A percentile compares a stretch with the other conserved stretches of the same genome.
Conservation (phyloP, 83 land plant genomes). For the Diphasiastrum complanatum region DNA sequence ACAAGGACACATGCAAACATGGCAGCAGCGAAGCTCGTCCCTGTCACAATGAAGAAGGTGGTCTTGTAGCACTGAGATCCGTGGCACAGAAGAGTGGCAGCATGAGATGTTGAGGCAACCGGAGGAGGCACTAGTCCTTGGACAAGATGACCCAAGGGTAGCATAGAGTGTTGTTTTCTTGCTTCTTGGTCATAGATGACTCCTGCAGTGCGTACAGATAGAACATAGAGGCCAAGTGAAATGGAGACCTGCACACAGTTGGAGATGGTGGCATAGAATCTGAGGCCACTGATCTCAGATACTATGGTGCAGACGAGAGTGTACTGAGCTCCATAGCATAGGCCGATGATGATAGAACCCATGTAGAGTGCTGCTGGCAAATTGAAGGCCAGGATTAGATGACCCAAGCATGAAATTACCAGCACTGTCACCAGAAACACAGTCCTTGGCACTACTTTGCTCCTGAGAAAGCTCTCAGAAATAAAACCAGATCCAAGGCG, state of each 20-base stretch:
- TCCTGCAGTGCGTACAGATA: constrained; percentile 55
- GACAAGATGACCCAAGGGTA: too few species aligned
- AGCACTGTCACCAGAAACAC: constrained; percentile 43
- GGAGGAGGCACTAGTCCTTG: not conserved
- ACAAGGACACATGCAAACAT: too few species aligned
- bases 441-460: constrained; percentile 46
- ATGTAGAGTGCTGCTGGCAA: constrained; percentile 49
- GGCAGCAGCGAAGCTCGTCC: constrained; percentile 29
- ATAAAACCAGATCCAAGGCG: constrained; percentile 57
- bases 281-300: constrained; percentile 58
- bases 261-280: constrained; percentile 56
- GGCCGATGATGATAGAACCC: constrained; percentile 52
- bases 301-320: constrained; percentile 55
- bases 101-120: constrained; percentile 16
- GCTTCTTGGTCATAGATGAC: constrained; percentile 53
- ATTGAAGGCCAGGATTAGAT: constrained; percentile 45
- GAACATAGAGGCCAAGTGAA: constrained; percentile 57
- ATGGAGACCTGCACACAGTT: constrained; percentile 51
- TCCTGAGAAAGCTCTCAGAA: constrained; percentile 44
- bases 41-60: constrained; percentile 53
- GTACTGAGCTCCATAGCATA: constrained; percentile 62
- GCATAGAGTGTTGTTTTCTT: constrained; percentile 9
- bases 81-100: constrained; percentile 23
- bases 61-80: constrained; percentile 57
- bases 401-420: constrained; percentile 42